Evolutionary conservation across 1,284 basidiomycete species (phyloP).

Genomic region (Sporisorium reilianum): DNA sequence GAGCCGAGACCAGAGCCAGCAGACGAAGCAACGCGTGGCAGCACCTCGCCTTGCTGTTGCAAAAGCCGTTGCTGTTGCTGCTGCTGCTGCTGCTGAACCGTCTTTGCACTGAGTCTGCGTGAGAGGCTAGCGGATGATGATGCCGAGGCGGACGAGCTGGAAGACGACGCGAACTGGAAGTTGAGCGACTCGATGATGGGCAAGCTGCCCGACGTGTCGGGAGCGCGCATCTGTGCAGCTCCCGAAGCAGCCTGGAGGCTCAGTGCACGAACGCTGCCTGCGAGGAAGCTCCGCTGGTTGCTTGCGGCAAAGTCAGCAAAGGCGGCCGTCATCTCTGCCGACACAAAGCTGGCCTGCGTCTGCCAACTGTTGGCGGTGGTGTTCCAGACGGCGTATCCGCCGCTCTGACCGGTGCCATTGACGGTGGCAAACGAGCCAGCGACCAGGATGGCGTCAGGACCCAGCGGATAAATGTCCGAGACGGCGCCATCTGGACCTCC

Average conservation of each 20-base stretch:
- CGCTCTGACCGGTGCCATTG: slow-evolving; percentile 70
- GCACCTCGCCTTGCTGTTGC: not conserved
- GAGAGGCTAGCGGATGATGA: slow-evolving; percentile 30
- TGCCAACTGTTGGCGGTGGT: slow-evolving; percentile 77
- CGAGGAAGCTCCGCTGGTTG: slow-evolving; percentile 70
- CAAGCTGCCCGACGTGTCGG: slow-evolving; percentile 62
- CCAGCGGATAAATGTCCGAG: slow-evolving; percentile 73
- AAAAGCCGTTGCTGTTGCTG: slow-evolving; percentile 14
- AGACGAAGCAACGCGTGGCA: slow-evolving; percentile 9
- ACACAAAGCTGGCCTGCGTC: slow-evolving; percentile 47
- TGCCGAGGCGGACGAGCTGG: slow-evolving; percentile 71
- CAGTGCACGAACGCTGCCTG: slow-evolving; percentile 71
- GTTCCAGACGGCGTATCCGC: slow-evolving; percentile 85
- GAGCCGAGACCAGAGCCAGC: slow-evolving; percentile 21
- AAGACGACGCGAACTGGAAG: slow-evolving; percentile 72
- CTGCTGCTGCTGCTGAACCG: slow-evolving; percentile 9
- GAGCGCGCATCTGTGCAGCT: slow-evolving; percentile 69
- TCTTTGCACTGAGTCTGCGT: slow-evolving; percentile 15
- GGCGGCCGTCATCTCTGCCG: slow-evolving; percentile 80
- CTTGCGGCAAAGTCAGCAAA: slow-evolving; percentile 73
- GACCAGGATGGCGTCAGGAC: slow-evolving; percentile 75
- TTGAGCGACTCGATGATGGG: slow-evolving; percentile 59
- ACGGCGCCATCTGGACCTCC: slow-evolving; percentile 84
- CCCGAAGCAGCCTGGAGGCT: slow-evolving; percentile 70
- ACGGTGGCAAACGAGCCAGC: slow-evolving; percentile 81